Evolutionary conservation across 441 rosid species (phyloP), one percentile per base, ranked within the genome.

Genomic region (Brassica hybrid): DNA sequence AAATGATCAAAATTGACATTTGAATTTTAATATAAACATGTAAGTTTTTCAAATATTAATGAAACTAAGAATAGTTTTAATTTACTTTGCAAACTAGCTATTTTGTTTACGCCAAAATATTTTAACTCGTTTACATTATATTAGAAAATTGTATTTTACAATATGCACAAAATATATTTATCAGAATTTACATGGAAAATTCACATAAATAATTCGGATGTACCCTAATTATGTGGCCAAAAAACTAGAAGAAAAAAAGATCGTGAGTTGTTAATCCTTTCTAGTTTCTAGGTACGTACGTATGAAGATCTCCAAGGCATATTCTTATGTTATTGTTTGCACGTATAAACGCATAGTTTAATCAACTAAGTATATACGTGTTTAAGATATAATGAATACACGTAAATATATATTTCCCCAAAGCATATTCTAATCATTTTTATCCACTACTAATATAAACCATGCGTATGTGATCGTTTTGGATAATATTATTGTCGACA

Each of bases 241-340:
- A 1, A 60, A 45, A 5, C 12, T 18, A 21, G 7, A 5, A 10
- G 1, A 54, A 52, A 52, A 27, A 12, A 1, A 21, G 3, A 34
- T 14, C 23, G 54, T 43, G 67, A 43, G 61, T 32, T 59, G 62
- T 57, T 56, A 10, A 65, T 34, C 67, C 19, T 19, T 71, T 10
- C 59, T 71, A 43, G 19, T 8, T 17, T 56, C 11, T 56, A 56
- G 60, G 60, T 56, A 56, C 60, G 60, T 56, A 56, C 60, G 60
- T 65, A 30, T n/a, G 76, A 54, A 63, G 59, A 72, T 67, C 57
- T 50, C 17, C 12, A 59, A 36, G 16, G 56, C 77, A 66, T 66
- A 66, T 59, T 67, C 69, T 72, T 78, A 73, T 73, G 81, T 57
- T 61, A 38, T 73, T 78, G 78, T 79, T 79, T 73, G 82, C 82